These are phyloP conservation scores for Penicillium silybi DNA, from an alignment of 495 filamentous ascomycete species.

Conservation along the genomic window DNA sequence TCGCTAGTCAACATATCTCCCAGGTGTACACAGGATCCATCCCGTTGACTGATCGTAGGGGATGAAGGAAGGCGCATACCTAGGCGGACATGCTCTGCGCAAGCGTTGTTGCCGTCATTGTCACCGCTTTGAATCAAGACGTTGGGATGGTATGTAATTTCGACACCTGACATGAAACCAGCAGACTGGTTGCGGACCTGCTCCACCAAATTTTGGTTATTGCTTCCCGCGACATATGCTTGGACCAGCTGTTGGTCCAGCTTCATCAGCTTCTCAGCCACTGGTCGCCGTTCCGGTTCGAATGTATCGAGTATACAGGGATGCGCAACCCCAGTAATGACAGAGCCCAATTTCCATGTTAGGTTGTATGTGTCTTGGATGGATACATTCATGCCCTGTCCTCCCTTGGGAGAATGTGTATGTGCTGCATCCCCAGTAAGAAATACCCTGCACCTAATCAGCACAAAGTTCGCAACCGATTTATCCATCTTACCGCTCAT, in stretches of 20 bases:
- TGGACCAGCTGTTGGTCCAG: constrained; percentile 12
- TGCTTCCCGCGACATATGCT: constrained; percentile 9
- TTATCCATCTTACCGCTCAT: constrained; percentile 3
- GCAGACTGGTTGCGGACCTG: constrained; percentile 10
- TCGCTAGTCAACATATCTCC: constrained; percentile 48
- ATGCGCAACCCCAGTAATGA: constrained; percentile 20
- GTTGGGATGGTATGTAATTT: constrained; percentile 16
- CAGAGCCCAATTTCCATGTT: constrained; percentile 46
- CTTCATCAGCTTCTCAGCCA: constrained; percentile 19
- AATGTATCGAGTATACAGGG: constrained; percentile 35
- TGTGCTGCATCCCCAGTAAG: constrained; percentile 52
- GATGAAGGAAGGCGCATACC: constrained; percentile 58
- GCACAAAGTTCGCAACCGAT: too few species aligned
- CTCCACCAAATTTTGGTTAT: background rate
- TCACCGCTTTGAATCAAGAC: constrained; percentile 9
- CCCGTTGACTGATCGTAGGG: constrained; percentile 53
- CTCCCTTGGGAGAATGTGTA: constrained; percentile 46
- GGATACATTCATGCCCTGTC: constrained; percentile 52
- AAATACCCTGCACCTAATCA: constrained; percentile 27
- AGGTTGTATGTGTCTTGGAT: constrained; percentile 54
- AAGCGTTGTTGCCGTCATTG: constrained; percentile 1
- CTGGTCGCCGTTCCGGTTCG: constrained; percentile 25
- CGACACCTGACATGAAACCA: constrained; percentile 19
- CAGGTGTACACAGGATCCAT: constrained; percentile 54
- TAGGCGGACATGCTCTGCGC: constrained; percentile 43